phyloP scores from a whole-genome alignment of 768 basidiomycete species.

The Chiua virens region DNA sequence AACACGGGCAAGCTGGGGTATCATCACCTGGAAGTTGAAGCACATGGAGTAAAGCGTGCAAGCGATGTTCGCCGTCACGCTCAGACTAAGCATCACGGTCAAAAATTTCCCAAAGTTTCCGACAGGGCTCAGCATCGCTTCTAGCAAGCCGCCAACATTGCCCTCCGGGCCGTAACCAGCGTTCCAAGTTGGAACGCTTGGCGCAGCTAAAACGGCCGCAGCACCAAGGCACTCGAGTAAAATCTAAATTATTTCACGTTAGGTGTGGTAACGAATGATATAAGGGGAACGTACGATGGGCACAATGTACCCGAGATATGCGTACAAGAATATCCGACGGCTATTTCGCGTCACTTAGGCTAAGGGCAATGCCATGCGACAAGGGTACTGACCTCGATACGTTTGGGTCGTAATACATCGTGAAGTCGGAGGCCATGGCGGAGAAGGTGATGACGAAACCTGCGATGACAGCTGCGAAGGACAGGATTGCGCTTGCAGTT shows the following conservation, averaged over 20 bases:
- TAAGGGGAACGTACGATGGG: conserved; percentile 50
- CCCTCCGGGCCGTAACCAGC: conserved; percentile 50
- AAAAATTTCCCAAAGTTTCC: conserved; percentile 72
- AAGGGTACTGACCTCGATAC: conserved; percentile 51
- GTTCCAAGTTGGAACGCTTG: conserved; percentile 55
- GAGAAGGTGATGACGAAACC: conserved; percentile 72
- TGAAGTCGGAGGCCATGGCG: conserved; percentile 68
- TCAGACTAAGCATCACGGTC: conserved; percentile 70
- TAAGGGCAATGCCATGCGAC: not conserved
- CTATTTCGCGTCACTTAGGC: conserved; percentile 32
- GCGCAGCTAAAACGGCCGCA: conserved; percentile 58
- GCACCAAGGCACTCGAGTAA: conserved; percentile 62
- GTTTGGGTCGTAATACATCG: conserved; percentile 61
- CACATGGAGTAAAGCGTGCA: conserved; percentile 81
- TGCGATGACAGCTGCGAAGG: conserved; percentile 67
- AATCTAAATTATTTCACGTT: conserved; percentile 22
- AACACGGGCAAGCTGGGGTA: conserved; percentile 55
- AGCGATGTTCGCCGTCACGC: conserved; percentile 78
- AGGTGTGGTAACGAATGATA: not conserved
- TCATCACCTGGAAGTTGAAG: conserved; percentile 68
- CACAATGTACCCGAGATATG: conserved; percentile 62
- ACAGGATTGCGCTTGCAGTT: conserved; percentile 52
- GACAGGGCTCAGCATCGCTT: conserved; percentile 58
- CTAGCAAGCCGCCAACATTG: conserved; percentile 64
- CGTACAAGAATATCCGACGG: conserved; percentile 59